Evolutionary conservation across 2,329 filamentous ascomycete genomes (phyloP).

Genomic region (Colletotrichum australisinense): DNA sequence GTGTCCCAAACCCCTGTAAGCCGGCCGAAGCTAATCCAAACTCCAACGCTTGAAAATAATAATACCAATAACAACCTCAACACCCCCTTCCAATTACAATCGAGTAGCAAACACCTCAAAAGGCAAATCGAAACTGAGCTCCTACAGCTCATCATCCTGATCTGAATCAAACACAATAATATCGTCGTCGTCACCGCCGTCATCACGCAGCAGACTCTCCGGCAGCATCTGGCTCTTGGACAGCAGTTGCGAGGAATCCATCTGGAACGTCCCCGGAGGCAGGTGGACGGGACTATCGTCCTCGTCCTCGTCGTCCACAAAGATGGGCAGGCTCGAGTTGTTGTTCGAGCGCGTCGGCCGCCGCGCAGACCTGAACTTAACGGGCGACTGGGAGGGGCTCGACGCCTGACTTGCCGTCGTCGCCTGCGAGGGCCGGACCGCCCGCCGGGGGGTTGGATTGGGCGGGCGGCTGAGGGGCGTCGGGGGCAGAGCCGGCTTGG

Average conservation of each 20-base stretch:
- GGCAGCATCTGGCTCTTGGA: slow-evolving; percentile 65
- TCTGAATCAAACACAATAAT: slow-evolving; percentile 34
- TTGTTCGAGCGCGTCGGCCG: slow-evolving; percentile 37
- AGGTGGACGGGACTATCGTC: slow-evolving; percentile 39
- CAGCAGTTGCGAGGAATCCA: slow-evolving; percentile 59
- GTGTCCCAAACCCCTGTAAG: not conserved
- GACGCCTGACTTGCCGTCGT: slow-evolving; percentile 51
- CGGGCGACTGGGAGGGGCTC: slow-evolving; percentile 44
- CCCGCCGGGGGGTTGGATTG: slow-evolving; percentile 32
- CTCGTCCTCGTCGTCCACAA: slow-evolving; percentile 39
- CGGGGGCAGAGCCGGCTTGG: slow-evolving; percentile 24
- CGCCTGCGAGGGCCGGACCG: slow-evolving; percentile 43
- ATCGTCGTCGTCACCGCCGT: slow-evolving; percentile 38
- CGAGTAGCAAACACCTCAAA: not conserved
- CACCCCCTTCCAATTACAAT: not conserved
- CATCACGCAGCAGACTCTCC: slow-evolving; percentile 55
- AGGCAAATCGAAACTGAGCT: not conserved
- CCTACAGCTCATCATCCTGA: slow-evolving; percentile 27
- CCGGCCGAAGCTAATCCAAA: not conserved
- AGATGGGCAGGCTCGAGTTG: slow-evolving; percentile 37
- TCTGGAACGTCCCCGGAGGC: slow-evolving; percentile 37
- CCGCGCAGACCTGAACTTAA: slow-evolving; percentile 43
- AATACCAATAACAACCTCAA: not conserved
- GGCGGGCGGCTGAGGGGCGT: slow-evolving; percentile 33
- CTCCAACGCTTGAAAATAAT: slow-evolving; percentile 18